Evolutionary conservation across 495 filamentous ascomycete genomes (phyloP).

Genomic region (Aspergillus sparsus): DNA sequence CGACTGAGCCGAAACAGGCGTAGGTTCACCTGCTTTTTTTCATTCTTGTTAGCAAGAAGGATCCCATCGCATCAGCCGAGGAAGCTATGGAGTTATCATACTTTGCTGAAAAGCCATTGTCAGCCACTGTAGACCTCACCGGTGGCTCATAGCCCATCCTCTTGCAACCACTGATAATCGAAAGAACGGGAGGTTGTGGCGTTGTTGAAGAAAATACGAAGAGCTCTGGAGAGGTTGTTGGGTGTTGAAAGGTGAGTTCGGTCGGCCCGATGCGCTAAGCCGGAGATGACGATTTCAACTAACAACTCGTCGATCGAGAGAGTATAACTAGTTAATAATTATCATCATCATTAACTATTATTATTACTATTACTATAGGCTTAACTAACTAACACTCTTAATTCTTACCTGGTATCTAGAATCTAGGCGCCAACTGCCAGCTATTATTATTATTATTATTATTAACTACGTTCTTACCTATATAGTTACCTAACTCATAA

Average conservation of each 20-base stretch:
- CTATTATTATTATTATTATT: no score
- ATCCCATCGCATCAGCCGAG: not conserved
- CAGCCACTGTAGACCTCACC: slow-evolving; percentile 32
- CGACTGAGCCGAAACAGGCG: slow-evolving; percentile 44
- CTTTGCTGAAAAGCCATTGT: slow-evolving; percentile 45
- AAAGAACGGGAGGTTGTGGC: not conserved
- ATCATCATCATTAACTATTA: no score
- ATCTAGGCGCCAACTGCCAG: no score
- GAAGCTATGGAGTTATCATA: slow-evolving; percentile 1
- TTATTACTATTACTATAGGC: no score
- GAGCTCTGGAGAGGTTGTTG: not conserved
- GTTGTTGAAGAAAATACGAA: not conserved
- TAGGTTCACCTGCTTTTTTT: slow-evolving; percentile 33
- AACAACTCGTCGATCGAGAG: not conserved
- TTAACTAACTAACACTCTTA: no score
- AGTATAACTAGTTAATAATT: not conserved
- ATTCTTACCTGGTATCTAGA: no score
- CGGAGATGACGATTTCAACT: slow-evolving; percentile 10
- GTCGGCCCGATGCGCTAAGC: slow-evolving; percentile 10
- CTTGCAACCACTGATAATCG: slow-evolving; percentile 13
- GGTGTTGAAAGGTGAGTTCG: slow-evolving; percentile 4
- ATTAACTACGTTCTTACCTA: no score
- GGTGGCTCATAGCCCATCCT: slow-evolving; percentile 33
- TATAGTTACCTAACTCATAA: no score
- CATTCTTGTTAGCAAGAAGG: slow-evolving; percentile 21